A percentile compares a stretch with the other conserved stretches of the same genome.
Evolutionary conservation across 2,329 filamentous ascomycete genomes (phyloP).

Genomic region (Colletotrichum sp.): DNA sequence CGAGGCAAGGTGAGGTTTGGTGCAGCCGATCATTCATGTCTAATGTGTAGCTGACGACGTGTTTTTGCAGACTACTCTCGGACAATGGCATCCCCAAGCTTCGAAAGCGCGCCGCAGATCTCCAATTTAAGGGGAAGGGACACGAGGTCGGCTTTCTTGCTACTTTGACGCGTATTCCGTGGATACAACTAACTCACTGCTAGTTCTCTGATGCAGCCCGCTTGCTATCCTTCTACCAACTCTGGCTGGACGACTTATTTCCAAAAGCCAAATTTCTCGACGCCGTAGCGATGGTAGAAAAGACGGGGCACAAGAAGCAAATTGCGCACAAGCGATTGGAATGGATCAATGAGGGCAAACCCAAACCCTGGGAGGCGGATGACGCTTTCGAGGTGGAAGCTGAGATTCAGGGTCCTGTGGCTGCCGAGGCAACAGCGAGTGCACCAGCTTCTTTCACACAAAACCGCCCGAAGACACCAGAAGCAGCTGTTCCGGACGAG

Average conservation of each 20-base stretch:
- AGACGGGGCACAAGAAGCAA: conserved; percentile 83
- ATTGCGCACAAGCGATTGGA: conserved; percentile 77
- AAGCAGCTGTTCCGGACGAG: conserved; percentile 44
- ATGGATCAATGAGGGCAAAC: conserved; percentile 83
- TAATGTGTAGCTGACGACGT: not conserved
- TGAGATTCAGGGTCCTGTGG: conserved; percentile 29
- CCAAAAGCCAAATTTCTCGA: conserved; percentile 94
- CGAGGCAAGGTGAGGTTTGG: conserved; percentile 65
- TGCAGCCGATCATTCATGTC: not conserved
- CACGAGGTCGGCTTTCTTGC: conserved; percentile 70
- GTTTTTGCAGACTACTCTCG: conserved; percentile 72
- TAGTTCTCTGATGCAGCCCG: conserved; percentile 85
- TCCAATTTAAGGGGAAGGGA: conserved; percentile 90
- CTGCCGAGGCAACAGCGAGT: conserved; percentile 25
- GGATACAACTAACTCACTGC: not conserved
- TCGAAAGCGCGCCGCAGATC: conserved; percentile 69
- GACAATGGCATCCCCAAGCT: conserved; percentile 84
- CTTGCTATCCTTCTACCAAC: conserved; percentile 88
- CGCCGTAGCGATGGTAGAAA: conserved; percentile 89
- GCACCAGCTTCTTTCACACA: conserved; percentile 38
- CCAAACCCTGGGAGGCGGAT: conserved; percentile 42
- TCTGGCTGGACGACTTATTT: conserved; percentile 96
- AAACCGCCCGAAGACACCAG: conserved; percentile 33
- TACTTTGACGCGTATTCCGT: not conserved
- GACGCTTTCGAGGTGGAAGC: conserved; percentile 25